These are phyloP conservation scores for Sphaerulina populicola DNA, from an alignment of 2,329 filamentous ascomycete genomes.

Conservation along the genomic window DNA sequence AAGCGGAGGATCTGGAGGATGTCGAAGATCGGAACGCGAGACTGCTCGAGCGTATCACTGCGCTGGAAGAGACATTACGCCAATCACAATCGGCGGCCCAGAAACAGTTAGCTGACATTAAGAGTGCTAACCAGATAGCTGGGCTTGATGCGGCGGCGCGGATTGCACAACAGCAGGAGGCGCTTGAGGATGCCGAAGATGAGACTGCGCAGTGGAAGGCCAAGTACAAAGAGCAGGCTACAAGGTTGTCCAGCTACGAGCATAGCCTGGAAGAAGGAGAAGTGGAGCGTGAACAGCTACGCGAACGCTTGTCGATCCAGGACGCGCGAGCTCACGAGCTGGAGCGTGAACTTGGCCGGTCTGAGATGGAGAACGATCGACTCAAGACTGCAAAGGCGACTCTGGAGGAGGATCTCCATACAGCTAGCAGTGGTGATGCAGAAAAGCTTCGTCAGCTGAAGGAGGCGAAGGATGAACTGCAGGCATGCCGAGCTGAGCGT, in stretches of 20 bases:
- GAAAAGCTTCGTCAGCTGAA: conserved; percentile 8
- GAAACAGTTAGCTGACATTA: conserved; percentile 33
- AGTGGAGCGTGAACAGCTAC: conserved; percentile 9
- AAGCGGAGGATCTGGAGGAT: conserved; percentile 34
- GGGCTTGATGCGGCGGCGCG: conserved; percentile 40
- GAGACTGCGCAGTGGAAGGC: conserved; percentile 22
- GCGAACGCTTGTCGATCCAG: conserved; percentile 2
- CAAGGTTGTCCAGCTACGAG: conserved; percentile 8
- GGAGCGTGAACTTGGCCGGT: neutral
- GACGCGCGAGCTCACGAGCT: conserved; percentile 2
- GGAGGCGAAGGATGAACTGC: conserved; percentile 15
- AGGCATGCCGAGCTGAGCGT: conserved; percentile 9
- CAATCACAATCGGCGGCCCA: conserved; percentile 26
- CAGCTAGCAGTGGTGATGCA: conserved; percentile 9
- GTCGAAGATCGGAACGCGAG: conserved; percentile 38
- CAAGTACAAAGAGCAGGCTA: conserved; percentile 11
- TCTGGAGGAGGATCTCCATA: conserved; percentile 16
- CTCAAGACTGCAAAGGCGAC: conserved; percentile 7
- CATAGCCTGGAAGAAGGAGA: conserved; percentile 9
- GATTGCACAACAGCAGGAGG: conserved; percentile 40
- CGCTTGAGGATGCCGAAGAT: conserved; percentile 37
- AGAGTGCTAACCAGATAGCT: conserved; percentile 37
- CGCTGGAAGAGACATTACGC: conserved; percentile 29
- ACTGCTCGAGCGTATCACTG: conserved; percentile 36
- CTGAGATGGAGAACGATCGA: neutral